Evolutionary conservation across 176 grass and related monocot genomes (phyloP).

Genomic region (Paspalum vaginatum): DNA sequence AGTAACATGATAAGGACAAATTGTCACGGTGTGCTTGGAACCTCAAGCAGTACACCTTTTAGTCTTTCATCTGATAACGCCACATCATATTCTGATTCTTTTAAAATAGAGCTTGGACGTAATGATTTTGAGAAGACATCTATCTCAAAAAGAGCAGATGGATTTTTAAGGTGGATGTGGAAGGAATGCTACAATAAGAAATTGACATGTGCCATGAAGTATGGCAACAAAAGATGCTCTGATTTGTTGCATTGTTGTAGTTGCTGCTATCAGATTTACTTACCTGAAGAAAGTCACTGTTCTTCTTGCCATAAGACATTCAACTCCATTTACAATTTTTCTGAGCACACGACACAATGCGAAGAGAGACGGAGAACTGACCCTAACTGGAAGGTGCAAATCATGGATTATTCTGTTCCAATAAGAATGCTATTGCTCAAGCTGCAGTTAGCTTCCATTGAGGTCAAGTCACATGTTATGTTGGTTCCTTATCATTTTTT

Average conservation of each 20-base stretch:
- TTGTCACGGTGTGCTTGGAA: constrained; percentile 52
- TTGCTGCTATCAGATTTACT: constrained; percentile 74
- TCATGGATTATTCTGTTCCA: constrained; percentile 60
- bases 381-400: constrained; percentile 66
- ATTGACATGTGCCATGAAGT: constrained; percentile 68
- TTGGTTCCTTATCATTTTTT: constrained; percentile 34
- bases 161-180: constrained; percentile 88
- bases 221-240: constrained; percentile 77
- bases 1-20: constrained; percentile 57
- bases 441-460: constrained; percentile 71
- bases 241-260: constrained; percentile 64
- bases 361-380: constrained; percentile 70
- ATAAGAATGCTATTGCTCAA: constrained; percentile 81
- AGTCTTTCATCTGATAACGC: constrained; percentile 56
- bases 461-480: constrained; percentile 52
- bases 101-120: constrained; percentile 76
- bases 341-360: constrained; percentile 74
- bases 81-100: constrained; percentile 60
- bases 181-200: constrained; percentile 65
- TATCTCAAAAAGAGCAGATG: constrained; percentile 72
- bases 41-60: constrained; percentile 57
- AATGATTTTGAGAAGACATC: constrained; percentile 72
- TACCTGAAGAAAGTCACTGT: constrained; percentile 88
- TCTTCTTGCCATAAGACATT: constrained; percentile 85
- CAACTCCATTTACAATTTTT: constrained; percentile 71